These are phyloP conservation scores for Penicillium sp. DNA, from an alignment of 2,329 filamentous ascomycete species.

Conservation along the genomic window DNA sequence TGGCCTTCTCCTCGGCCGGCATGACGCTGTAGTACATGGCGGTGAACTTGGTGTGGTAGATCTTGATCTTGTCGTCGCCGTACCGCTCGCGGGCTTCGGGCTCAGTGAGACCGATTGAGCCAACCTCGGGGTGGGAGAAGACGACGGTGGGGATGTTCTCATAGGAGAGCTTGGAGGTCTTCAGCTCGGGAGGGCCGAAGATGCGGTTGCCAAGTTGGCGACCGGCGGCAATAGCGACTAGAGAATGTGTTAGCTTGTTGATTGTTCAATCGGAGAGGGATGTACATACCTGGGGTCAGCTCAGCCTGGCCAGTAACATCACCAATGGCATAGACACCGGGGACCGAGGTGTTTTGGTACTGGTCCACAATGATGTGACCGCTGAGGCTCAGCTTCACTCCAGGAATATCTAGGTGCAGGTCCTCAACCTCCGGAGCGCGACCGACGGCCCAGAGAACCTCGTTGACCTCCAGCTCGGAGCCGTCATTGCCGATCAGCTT, in stretches of 20 bases:
- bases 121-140: slow-evolving; percentile 59
- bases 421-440: slow-evolving; percentile 53
- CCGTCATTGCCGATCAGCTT: slow-evolving; percentile 53
- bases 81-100: slow-evolving; percentile 55
- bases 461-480: slow-evolving; percentile 54
- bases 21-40: slow-evolving; percentile 57
- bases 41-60: slow-evolving; percentile 57
- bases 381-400: slow-evolving; percentile 48
- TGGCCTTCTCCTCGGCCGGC: slow-evolving; percentile 55
- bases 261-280: neutral
- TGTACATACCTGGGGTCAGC: slow-evolving; percentile 55
- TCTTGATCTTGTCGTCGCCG: slow-evolving; percentile 58
- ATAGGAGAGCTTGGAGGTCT: slow-evolving; percentile 54
- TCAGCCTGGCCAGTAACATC: slow-evolving; percentile 60
- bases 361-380: slow-evolving; percentile 56
- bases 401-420: slow-evolving; percentile 49
- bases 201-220: slow-evolving; percentile 57
- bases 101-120: slow-evolving; percentile 57
- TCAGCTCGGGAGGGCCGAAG: slow-evolving; percentile 55
- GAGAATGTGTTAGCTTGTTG: neutral
- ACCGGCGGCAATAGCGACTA: slow-evolving; percentile 59
- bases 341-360: slow-evolving; percentile 57
- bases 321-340: slow-evolving; percentile 58
- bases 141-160: slow-evolving; percentile 60
- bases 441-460: slow-evolving; percentile 59